Conservation (phyloP, 1,284 basidiomycete species). For the Malassezia globosa region DNA sequence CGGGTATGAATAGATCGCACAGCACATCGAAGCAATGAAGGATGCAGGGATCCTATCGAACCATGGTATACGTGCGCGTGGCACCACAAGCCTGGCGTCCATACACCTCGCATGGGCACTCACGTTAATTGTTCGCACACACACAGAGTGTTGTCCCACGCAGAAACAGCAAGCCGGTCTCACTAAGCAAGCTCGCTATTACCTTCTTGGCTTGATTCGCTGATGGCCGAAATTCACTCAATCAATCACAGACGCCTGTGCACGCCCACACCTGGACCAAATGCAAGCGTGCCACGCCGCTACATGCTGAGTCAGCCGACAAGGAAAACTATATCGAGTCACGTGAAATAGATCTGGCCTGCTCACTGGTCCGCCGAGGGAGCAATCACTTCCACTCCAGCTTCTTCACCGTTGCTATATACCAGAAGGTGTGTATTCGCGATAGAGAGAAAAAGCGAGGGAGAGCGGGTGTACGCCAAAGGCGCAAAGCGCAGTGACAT, state of each 20-base stretch:
- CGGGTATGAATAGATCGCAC: slow-evolving; percentile 29
- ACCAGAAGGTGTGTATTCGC: slow-evolving; percentile 14
- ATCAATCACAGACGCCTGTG: too few species aligned
- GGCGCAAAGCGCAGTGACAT: too few species aligned
- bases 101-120: too few species aligned
- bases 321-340: slow-evolving; percentile 3
- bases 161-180: too few species aligned
- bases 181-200: not conserved
- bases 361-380: not conserved
- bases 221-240: too few species aligned
- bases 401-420: slow-evolving; percentile 14
- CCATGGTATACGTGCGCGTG: not conserved
- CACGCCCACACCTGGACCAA: too few species aligned
- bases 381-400: not conserved
- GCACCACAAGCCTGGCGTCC: too few species aligned
- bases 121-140: too few species aligned
- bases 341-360: not conserved
- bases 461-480: too few species aligned
- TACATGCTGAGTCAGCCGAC: slow-evolving; percentile 4
- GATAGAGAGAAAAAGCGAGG: not conserved
- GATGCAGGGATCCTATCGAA: not conserved
- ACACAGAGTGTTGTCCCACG: too few species aligned
- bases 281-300: too few species aligned
- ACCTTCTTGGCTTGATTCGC: too few species aligned
- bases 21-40: not conserved